phyloP scores from a whole-genome alignment of 768 basidiomycete species.

The Terana coerulea region DNA sequence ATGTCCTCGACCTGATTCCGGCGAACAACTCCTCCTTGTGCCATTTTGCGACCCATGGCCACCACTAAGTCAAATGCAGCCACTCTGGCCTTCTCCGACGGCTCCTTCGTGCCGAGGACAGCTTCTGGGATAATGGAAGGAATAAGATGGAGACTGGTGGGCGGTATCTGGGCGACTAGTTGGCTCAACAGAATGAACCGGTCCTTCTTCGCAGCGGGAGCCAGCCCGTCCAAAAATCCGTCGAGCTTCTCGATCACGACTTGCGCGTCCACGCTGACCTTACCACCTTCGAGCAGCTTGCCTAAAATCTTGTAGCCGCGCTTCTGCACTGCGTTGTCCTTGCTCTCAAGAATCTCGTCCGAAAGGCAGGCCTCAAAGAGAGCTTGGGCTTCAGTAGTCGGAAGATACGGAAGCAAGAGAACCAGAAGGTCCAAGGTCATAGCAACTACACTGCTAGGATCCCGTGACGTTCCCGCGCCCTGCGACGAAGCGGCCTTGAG shows the following conservation, averaged over 20 bases:
- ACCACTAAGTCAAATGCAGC: slow-evolving; percentile 90
- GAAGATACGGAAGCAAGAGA: slow-evolving; percentile 75
- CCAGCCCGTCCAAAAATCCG: slow-evolving; percentile 57
- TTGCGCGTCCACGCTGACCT: slow-evolving; percentile 53
- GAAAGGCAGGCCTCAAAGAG: slow-evolving; percentile 72
- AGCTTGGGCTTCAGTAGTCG: slow-evolving; percentile 50
- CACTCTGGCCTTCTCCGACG: slow-evolving; percentile 85
- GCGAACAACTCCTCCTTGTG: slow-evolving; percentile 77
- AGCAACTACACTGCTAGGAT: slow-evolving; percentile 45
- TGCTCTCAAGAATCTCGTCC: slow-evolving; percentile 63
- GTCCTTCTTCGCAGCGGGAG: slow-evolving; percentile 89
- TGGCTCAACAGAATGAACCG: slow-evolving; percentile 72
- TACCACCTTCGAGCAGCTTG: slow-evolving; percentile 63
- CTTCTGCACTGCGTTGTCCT: slow-evolving; percentile 91
- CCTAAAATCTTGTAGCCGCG: slow-evolving; percentile 88
- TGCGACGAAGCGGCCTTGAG: slow-evolving; percentile 38
- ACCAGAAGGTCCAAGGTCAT: slow-evolving; percentile 84
- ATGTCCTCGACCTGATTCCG: slow-evolving; percentile 76
- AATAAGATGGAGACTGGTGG: slow-evolving; percentile 75
- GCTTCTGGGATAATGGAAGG: slow-evolving; percentile 91
- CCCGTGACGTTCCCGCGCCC: slow-evolving; percentile 32
- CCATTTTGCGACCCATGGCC: slow-evolving; percentile 92
- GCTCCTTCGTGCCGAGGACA: slow-evolving; percentile 94
- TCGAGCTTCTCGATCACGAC: slow-evolving; percentile 62
- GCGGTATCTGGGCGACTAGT: slow-evolving; percentile 65